Base-by-base conservation (phyloP, 768 basidiomycete species). In the Vararia minispora region DNA sequence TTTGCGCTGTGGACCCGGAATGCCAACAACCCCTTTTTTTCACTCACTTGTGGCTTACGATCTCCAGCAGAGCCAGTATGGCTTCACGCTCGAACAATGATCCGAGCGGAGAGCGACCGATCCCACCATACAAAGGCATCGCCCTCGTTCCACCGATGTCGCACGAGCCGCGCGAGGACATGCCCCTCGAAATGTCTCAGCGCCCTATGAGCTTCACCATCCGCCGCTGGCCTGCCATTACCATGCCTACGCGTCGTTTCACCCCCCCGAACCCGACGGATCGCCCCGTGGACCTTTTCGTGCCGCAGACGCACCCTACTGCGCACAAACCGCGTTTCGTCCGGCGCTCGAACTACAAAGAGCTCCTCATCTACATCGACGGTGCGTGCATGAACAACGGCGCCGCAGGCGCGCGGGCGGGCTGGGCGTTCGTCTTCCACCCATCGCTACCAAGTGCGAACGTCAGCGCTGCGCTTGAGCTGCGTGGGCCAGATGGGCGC, bases 301-400 rank as follows among this genome's bases (percentile, higher is more conserved):
- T 39, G 8, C 38, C 38, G 20, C 38, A 39, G 23, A 17, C 20
- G 20, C 18, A 22, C 28, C n/a, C n/a, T n/a, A n/a, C n/a, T n/a
- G 13, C 17, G 22, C 38, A 39, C 29, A 21, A 21, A 11, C 38
- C 38, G 29, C 38, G 38, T 30, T 39, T 21, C 38, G 38, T 39
- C 9, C 28, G 38, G 12, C 38, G 38, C 30, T 16, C 38, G 20
- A 39, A 39, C 38, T 27, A 20, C 20, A 28, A 39, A 23, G 38
- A 39, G 18, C 13, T 32, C 25, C 38, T 39, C 38, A n/a, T 39
- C 28, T 32, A 39, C 38, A 17, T 22, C 28, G 17, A 22, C 9
- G 38, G 38, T 22, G 30, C 30, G 21, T 37, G 35, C 21, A 13
- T 25, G 3, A 17, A 28, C 27, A 23, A 27, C 24, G 21, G 6